phyloP scores from a whole-genome alignment of 2,329 filamentous ascomycete genomes.

The Zasmidium angulare region DNA sequence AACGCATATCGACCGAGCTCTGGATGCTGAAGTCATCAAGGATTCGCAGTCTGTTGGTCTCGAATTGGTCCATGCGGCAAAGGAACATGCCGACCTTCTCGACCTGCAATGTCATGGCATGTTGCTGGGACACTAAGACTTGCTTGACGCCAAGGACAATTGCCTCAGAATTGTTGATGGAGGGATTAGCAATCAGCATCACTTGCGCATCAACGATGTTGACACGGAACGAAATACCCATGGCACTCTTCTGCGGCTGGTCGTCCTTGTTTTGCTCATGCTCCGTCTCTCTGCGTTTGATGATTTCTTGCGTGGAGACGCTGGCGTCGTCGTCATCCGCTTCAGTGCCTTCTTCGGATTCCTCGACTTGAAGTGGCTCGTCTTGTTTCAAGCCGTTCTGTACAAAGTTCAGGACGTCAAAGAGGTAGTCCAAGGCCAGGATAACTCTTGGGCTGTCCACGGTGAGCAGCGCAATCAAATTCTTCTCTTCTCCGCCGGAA shows the following conservation, averaged over 20 bases:
- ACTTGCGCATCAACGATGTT: constrained; percentile 96
- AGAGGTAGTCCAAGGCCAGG: constrained; percentile 92
- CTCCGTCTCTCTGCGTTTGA: constrained; percentile 23
- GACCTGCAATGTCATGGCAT: constrained; percentile 89
- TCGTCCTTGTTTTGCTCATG: constrained; percentile 33
- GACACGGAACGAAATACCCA: constrained; percentile 82
- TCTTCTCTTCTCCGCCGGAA: constrained; percentile 76
- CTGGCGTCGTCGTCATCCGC: constrained; percentile 54
- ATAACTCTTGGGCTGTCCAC: constrained; percentile 94
- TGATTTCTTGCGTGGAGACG: constrained; percentile 31
- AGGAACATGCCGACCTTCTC: constrained; percentile 97
- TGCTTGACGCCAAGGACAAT: constrained; percentile 95
- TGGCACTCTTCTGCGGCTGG: constrained; percentile 47
- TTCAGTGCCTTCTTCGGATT: constrained; percentile 49
- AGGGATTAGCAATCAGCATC: constrained; percentile 92
- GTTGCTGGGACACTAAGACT: constrained; percentile 86
- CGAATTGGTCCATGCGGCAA: constrained; percentile 97
- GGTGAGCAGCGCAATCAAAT: constrained; percentile 85
- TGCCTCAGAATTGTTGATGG: constrained; percentile 86
- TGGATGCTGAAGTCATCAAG: constrained; percentile 95
- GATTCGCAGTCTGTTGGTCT: constrained; percentile 84
- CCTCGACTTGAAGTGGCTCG: constrained; percentile 61
- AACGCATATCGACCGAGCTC: constrained; percentile 76
- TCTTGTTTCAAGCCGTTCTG: constrained; percentile 63
- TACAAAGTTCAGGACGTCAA: constrained; percentile 82